Evolutionary conservation across 768 basidiomycete species (phyloP), one percentile per base, ranked within the genome.

Genomic region (Suillus clintonianus): DNA sequence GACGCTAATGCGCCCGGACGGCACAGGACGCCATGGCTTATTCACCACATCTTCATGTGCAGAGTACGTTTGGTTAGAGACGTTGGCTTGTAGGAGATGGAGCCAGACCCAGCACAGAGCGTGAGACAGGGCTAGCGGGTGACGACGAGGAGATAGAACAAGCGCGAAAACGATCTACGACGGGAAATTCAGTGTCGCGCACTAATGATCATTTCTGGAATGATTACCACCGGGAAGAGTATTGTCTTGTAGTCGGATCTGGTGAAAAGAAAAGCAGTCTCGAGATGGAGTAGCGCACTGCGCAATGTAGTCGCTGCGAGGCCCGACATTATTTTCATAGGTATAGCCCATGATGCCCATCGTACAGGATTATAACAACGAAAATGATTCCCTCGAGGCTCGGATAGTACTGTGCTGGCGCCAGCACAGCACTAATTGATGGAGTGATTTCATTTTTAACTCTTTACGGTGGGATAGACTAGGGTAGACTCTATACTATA

Each of bases 1-100:
- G 5, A 68, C 41, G 3, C 75, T 65, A 11, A 81, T 70, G 10
- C 76, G 71, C 13, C 74, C 69, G 0, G 80, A 66, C 9, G 80
- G 80, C 8, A 81, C 60, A 3, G 80, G 80, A 7, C 80, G 66
- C 74, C 74, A 76, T 15, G 77, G 72, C 61, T 74, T 75, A 66
- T 79, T 80, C 5, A 65, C 50, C 7, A 67, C 68, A 62, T 79
- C 79, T 60, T 80, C 78, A 15, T 71, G 61, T 0, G 65, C 62
- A 2, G 62, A 67, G 11, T 69, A 50, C 13, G 61, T 66, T 45
- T 79, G 79, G 62, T 79, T 78, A 10, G 79, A 75, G 41, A 78
- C 67, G 37, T 72, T 70, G 62, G 71, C 72, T 47, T 75, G 77
- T 7, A 77, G 70, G 36, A 76, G 68, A 65, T 76, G 74, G 7